Base-by-base conservation (phyloP, 192 early-diverging fungal genomes). In the Podila verticillata region DNA sequence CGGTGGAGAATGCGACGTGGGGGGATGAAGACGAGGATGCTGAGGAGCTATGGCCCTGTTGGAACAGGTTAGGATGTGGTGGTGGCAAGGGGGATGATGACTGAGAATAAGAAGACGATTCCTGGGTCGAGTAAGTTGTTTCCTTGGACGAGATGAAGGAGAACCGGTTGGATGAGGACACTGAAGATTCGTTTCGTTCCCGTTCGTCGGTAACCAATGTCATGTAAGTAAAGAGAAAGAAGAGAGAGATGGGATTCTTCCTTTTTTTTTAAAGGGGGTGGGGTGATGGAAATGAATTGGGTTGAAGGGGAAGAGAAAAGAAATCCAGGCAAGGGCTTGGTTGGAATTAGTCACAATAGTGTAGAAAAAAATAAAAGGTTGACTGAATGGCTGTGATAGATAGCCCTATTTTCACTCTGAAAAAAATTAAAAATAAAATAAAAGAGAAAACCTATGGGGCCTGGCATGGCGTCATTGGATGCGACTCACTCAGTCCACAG, bases 61-160 rank as follows among this genome's bases (percentile, higher is more conserved):
- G 32, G 32, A 34, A 29, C 20, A 22, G 31, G 20, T n/a, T 35
- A 7, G 28, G 31, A n/a, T 61, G 34, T 2, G 54, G 48, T 24
- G 51, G n/a, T 30, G 47, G 30, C 48, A 49, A 66, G 48, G 65
- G 30, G 65, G 48, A 19, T 66, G 65, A n/a, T 66, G 48, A 29
- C 28, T 39, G 15, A 31, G 65, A 19, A 22, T 51, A 47, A 57
- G 66, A 58, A 57, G 51, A 39, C 6, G 22, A 57, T 7, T 31
- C 17, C 39, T 22, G 29, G 10, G 44, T 30, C 44, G 63, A 65
- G 26, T 39, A 39, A 36, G 35, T 24, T 63, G 61, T 9, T 35
- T 62, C 36, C 15, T 48, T 44, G 26, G 62, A 48, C 12, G 51
- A 54, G 51, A 54, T 54, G 51, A 54, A 54, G 51, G 24, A 54